Conservation (phyloP, 2,329 filamentous ascomycete genomes). For the Arthrobotrys conoides region DNA sequence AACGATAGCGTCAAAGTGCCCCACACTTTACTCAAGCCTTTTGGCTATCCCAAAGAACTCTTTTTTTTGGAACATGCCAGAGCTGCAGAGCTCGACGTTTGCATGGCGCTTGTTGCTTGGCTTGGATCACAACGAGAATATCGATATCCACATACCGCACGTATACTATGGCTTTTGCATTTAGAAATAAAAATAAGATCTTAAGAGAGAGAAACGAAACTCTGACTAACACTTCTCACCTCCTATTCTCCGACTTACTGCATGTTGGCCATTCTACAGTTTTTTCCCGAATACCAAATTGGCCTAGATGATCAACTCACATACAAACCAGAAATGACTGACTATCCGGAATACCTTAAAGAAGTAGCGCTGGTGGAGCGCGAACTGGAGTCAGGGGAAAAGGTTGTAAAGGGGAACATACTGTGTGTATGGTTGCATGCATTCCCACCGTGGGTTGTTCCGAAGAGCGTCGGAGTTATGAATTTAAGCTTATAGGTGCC, state of each 20-base stretch:
- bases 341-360: neutral
- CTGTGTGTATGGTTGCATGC: conserved; percentile 11
- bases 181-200: no score
- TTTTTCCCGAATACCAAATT: neutral
- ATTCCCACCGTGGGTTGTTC: conserved; percentile 12
- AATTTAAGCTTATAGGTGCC: conserved; percentile 23
- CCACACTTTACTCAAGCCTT: conserved; percentile 16
- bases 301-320: neutral
- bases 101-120: neutral
- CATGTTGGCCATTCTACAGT: no score
- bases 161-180: neutral
- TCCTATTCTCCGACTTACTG: no score
- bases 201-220: no score
- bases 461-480: conserved; percentile 32
- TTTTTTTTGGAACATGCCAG: neutral
- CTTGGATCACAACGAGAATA: neutral
- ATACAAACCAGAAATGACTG: neutral
- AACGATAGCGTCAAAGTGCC: neutral
- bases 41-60: neutral
- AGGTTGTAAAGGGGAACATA: conserved; percentile 8
- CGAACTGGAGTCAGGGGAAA: conserved; percentile 24
- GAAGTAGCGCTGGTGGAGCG: conserved; percentile 20
- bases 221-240: no score
- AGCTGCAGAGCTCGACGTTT: neutral
- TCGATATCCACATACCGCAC: neutral